Base-by-base conservation (phyloP, 1,284 basidiomycete species). In the Cryptococcus floricola region DNA sequence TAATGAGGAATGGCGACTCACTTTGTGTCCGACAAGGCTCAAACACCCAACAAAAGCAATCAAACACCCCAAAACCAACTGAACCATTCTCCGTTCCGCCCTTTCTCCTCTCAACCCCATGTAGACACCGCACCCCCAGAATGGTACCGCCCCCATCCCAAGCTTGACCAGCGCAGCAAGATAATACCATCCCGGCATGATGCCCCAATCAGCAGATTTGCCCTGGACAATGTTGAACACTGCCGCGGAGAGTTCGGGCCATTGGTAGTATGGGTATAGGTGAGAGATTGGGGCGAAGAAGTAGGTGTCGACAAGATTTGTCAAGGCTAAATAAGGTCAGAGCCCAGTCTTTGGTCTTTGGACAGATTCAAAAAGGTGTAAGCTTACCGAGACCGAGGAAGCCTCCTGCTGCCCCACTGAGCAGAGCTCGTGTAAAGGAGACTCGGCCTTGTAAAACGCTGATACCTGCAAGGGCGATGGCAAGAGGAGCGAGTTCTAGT, bases 181-280 rank as follows among this genome's bases (percentile, higher is more conserved):
- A 76, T 98, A 98, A 1, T 84, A 79, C 59, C 85, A 80, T 38
- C 78, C 78, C 0, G 93, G 90, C 14, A 87, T 74, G 72, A 94
- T 88, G 61, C 96, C 95, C 95, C 95, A 98, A 25, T 95, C 85
- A 0, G 85, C 79, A 47, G 88, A 87, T 71, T 95, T 90, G 25
- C 92, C 91, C 69, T 91, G 77, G 14, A 87, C 79, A 27, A 97
- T 84, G 69, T 98, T 98, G 80, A 92, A 98, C 60, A 87, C 83
- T 23, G 93, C 65, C 1, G 85, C 84, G 5, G 84, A 79, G 14
- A 91, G 78, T 70, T 98, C 96, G 0, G 95, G 95, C 93, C 93
- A 97, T 1, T 93, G 69, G 8, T 16, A 7, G 14, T 42, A 19
- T 19, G 39, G 39, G 39, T 42, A 42, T 7, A 19, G 8, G 19